phyloP scores from a whole-genome alignment of 192 early-diverging fungal genomes.

The Lobosporangium transversale region DNA sequence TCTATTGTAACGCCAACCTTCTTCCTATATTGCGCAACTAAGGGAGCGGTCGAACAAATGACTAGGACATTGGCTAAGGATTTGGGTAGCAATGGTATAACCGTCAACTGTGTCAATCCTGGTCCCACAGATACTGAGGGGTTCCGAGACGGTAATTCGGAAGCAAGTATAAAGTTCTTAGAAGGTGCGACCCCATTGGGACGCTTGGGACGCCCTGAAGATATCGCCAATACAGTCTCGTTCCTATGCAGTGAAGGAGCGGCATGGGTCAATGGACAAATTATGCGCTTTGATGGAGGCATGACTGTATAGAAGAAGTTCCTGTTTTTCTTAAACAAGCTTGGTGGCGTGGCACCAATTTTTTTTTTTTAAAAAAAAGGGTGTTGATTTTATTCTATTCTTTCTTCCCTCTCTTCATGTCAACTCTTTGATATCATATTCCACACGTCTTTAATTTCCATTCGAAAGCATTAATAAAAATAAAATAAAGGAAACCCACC shows the following conservation, averaged over 20 bases:
- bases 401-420: too few species aligned
- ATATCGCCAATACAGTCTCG: slow-evolving; percentile 27
- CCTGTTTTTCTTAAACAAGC: background rate
- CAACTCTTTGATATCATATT: too few species aligned
- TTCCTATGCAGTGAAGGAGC: slow-evolving; percentile 23
- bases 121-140: slow-evolving; percentile 43
- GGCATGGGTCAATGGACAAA: slow-evolving; percentile 33
- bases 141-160: slow-evolving; percentile 26
- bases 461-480: too few species aligned
- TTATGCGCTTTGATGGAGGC: slow-evolving; percentile 29
- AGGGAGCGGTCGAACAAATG: slow-evolving; percentile 84
- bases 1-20: slow-evolving; percentile 80
- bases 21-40: slow-evolving; percentile 77
- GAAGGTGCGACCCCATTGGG: slow-evolving; percentile 1
- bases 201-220: slow-evolving; percentile 26
- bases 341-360: background rate
- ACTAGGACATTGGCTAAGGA: slow-evolving; percentile 76
- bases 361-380: too few species aligned
- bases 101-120: slow-evolving; percentile 36
- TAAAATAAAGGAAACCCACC: too few species aligned
- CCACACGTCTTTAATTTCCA: too few species aligned
- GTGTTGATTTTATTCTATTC: too few species aligned
- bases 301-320: background rate
- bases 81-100: slow-evolving; percentile 31
- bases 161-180: slow-evolving; percentile 12